Percentiles rank a stretch among this genome's conserved stretches.
phyloP scores from a whole-genome alignment of 202 grass and related monocot species.

The Musa balbisiana region DNA sequence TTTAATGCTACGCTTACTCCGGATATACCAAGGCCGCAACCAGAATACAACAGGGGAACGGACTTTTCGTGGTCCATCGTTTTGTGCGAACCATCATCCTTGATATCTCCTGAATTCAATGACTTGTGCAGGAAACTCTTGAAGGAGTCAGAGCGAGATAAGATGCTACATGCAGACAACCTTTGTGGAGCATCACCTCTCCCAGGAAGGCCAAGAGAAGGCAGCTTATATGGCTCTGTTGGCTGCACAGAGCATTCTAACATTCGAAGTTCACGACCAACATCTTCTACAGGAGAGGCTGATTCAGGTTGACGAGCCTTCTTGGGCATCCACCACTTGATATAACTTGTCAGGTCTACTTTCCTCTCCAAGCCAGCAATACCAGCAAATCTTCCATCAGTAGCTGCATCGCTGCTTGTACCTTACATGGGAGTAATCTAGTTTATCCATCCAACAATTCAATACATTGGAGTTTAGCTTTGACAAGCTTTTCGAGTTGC shows the following conservation, averaged over 20 bases:
- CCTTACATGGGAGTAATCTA: constrained; percentile 40
- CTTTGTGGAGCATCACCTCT: constrained; percentile 36
- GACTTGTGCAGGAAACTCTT: constrained; percentile 74
- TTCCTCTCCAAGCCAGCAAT: constrained; percentile 66
- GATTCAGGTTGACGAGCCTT: constrained; percentile 62
- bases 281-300: constrained; percentile 41
- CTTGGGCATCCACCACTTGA: constrained; percentile 92
- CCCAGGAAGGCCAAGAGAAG: constrained; percentile 51
- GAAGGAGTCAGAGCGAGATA: constrained; percentile 76
- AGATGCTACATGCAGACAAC: constrained; percentile 64
- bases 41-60: constrained; percentile 27
- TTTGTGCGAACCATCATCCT: constrained; percentile 51
- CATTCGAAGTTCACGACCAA: constrained; percentile 64
- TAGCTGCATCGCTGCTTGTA: constrained; percentile 61
- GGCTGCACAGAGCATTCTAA: constrained; percentile 63
- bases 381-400: constrained; percentile 57
- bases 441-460: constrained; percentile 23
- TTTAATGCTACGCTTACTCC: constrained; percentile 40
- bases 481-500: neutral
- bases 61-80: constrained; percentile 50
- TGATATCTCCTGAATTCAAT: constrained; percentile 48
- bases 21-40: constrained; percentile 39
- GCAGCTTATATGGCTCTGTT: constrained; percentile 84
- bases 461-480: constrained; percentile 9
- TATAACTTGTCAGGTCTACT: constrained; percentile 96